Conservation (phyloP, 192 early-diverging fungal genomes). For the Spizellomyces sp. region DNA sequence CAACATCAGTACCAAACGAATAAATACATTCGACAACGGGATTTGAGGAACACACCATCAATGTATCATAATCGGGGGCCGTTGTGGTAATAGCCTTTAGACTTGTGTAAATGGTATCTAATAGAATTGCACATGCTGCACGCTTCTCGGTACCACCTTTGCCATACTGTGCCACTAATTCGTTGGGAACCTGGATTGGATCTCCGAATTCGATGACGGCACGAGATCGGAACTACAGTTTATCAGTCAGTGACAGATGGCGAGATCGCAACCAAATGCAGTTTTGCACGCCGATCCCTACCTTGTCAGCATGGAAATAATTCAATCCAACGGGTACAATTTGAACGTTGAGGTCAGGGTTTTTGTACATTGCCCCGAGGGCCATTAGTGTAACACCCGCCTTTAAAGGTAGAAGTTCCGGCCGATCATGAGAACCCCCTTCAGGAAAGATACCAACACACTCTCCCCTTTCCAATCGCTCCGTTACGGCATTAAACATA, state of each 20-base stretch:
- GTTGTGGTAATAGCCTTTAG: conserved; percentile 90
- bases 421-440: conserved; percentile 96
- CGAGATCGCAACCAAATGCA: not conserved
- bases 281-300: not conserved
- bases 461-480: conserved; percentile 68
- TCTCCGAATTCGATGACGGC: conserved; percentile 98
- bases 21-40: not conserved
- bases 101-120: conserved; percentile 77
- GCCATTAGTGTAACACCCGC: conserved; percentile 64
- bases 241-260: no score
- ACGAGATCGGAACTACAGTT: conserved; percentile 83
- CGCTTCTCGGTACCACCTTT: conserved; percentile 82
- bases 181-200: conserved; percentile 76
- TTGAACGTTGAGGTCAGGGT: conserved; percentile 84
- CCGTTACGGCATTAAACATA: conserved; percentile 85
- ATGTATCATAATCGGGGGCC: conserved; percentile 88
- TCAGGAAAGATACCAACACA: conserved; percentile 99
- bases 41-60: conserved; percentile 58
- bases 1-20: not conserved
- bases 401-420: conserved; percentile 95
- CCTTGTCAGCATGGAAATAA: conserved; percentile 88
- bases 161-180: conserved; percentile 83
- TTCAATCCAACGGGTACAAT: conserved; percentile 93
- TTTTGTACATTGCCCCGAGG: conserved; percentile 83
- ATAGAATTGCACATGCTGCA: conserved; percentile 75